Evolutionary conservation across 305 asterid genomes (phyloP).

Genomic region (Fraxinus baroniana): DNA sequence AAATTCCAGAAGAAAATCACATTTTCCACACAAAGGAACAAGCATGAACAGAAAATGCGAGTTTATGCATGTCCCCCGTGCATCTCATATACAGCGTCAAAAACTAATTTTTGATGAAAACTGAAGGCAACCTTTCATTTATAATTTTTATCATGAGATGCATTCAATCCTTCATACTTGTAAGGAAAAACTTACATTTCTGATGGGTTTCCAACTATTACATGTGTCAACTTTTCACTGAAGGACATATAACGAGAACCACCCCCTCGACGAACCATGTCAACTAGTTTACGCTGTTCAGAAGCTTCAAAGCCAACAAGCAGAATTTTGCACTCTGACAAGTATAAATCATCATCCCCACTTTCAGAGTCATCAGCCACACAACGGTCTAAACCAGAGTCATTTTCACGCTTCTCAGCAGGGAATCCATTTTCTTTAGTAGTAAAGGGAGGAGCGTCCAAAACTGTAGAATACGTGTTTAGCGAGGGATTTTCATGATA

Average conservation of each 20-base stretch:
- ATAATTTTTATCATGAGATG: constrained; percentile 19
- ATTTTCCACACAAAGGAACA: neutral
- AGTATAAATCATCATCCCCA: constrained; percentile 77
- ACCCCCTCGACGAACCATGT: constrained; percentile 91
- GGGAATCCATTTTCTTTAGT: constrained; percentile 42
- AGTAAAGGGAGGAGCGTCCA: constrained; percentile 39
- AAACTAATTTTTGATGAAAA: constrained; percentile 4
- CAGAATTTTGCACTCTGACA: constrained; percentile 85
- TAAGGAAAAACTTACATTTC: constrained; percentile 60
- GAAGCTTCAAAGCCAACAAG: constrained; percentile 84
- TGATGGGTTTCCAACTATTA: constrained; percentile 82
- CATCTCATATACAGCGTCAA: neutral
- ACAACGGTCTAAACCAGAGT: constrained; percentile 40
- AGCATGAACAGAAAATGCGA: neutral
- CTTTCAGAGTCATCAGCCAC: constrained; percentile 87
- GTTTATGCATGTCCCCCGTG: neutral
- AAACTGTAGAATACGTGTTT: constrained; percentile 35
- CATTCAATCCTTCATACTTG: constrained; percentile 25
- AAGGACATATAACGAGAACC: constrained; percentile 91
- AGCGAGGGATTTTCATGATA: constrained; percentile 48
- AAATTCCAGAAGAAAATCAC: neutral
- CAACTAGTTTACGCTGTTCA: constrained; percentile 78
- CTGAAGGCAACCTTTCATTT: constrained; percentile 12
- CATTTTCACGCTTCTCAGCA: constrained; percentile 37
- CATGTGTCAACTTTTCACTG: constrained; percentile 79